A percentile compares a stretch with the other conserved stretches of the same genome.
Evolutionary conservation across 805 yeast genomes (phyloP).

Genomic region (Debaryomyces hansenii): DNA sequence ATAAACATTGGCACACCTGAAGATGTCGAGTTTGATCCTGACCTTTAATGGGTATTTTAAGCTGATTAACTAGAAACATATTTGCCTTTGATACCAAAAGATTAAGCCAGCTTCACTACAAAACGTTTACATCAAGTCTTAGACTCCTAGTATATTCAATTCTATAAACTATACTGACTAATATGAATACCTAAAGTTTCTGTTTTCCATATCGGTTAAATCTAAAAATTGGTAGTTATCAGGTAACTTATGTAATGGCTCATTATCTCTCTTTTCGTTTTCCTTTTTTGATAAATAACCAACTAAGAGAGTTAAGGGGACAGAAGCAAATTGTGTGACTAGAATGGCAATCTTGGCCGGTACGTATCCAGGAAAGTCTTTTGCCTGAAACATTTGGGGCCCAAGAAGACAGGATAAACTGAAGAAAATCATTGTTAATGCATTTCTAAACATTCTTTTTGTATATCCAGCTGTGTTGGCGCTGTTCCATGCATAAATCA

Average conservation of each 20-base stretch:
- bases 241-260: slow-evolving; percentile 9
- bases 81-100: too few relatives aligned
- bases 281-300: slow-evolving; percentile 47
- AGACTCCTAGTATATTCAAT: too few relatives aligned
- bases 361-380: slow-evolving; percentile 53
- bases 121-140: too few relatives aligned
- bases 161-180: slow-evolving; percentile 12
- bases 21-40: too few relatives aligned
- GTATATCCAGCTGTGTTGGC: slow-evolving; percentile 73
- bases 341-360: slow-evolving; percentile 60
- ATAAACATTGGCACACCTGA: too few relatives aligned
- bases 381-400: slow-evolving; percentile 62
- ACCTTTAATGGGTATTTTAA: too few relatives aligned
- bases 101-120: too few relatives aligned
- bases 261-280: slow-evolving; percentile 42
- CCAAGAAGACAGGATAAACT: slow-evolving; percentile 67
- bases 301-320: slow-evolving; percentile 43
- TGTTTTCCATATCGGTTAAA: slow-evolving; percentile 59
- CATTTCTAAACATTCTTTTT: slow-evolving; percentile 63
- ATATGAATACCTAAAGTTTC: slow-evolving; percentile 54
- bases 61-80: too few relatives aligned
- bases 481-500: slow-evolving; percentile 61
- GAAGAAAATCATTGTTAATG: slow-evolving; percentile 61
- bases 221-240: slow-evolving; percentile 52
- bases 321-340: slow-evolving; percentile 48